Evolutionary conservation across 371 early-diverging fungal species (phyloP), one percentile per base, ranked within the genome.

Genomic region (Mortierella sp.): DNA sequence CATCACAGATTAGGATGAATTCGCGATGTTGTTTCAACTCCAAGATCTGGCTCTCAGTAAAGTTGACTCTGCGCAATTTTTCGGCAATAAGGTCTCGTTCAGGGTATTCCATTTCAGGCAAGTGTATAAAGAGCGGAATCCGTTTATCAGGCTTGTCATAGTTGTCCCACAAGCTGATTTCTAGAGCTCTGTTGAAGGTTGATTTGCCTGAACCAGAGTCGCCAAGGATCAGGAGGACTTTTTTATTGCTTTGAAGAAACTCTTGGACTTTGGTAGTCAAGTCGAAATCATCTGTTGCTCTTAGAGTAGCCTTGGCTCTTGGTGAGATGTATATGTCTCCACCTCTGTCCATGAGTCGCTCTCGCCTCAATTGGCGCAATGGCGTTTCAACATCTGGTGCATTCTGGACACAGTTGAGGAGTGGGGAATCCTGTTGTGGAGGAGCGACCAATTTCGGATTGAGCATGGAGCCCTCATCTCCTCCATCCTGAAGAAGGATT

Each of bases 111-210:
- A 53, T 53, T 10, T 7, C 23, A 23, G 53, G 28, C 53, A 53
- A 5, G 29, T 53, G 13, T 8, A 53, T 28, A 53, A 53, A 53
- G 23, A 53, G 53, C 6, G 53, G 53, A 10, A 53, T 53, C 28
- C 53, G 53, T 53, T 28, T 28, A 17, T 9, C 19, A 12, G 10
- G 9, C 15, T 28, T 28, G 2, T 47, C 47, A n/a, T 28, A 53
- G 15, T 53, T 29, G 12, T 29, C 29, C 53, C 53, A 53, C 53
- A 53, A 29, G 29, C 28, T 53, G 4, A 28, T 28, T 28, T 53
- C 53, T 13, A 53, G 53, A 29, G 53, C 53, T 53, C 53, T 53
- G 29, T 53, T 53, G 29, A 53, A 53, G 10, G 53, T 53, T 17
- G 53, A 53, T 15, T 53, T 53, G 28, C 53, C 53, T 0, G 53